Conservation (phyloP, 495 filamentous ascomycete species). For the Talaromyces wortmannii region DNA sequence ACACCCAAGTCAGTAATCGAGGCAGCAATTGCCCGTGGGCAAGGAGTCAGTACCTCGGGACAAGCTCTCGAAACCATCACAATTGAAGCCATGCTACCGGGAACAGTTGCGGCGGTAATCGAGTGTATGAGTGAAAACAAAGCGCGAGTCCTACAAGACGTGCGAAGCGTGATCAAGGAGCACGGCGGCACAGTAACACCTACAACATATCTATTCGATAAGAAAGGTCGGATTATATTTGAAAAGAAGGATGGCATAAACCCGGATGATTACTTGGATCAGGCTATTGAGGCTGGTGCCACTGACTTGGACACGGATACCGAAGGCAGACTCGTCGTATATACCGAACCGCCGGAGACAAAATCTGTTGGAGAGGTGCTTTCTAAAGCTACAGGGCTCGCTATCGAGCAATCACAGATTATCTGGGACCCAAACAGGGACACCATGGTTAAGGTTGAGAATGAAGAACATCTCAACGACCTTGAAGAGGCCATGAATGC, state of each 20-base stretch:
- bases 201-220: conserved; percentile 77
- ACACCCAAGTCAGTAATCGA: conserved; percentile 83
- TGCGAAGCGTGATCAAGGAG: conserved; percentile 62
- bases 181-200: conserved; percentile 61
- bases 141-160: conserved; percentile 59
- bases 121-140: conserved; percentile 82
- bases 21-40: conserved; percentile 75
- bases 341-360: conserved; percentile 65
- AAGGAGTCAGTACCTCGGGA: conserved; percentile 69
- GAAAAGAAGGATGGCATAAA: conserved; percentile 52
- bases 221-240: conserved; percentile 64
- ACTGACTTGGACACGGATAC: conserved; percentile 70
- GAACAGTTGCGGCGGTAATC: conserved; percentile 70
- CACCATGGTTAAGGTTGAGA: conserved; percentile 53
- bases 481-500: conserved; percentile 33
- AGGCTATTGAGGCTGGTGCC: conserved; percentile 78
- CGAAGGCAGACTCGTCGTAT: conserved; percentile 63
- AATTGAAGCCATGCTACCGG: conserved; percentile 77
- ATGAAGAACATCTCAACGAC: conserved; percentile 44
- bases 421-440: conserved; percentile 82
- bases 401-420: conserved; percentile 66
- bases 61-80: conserved; percentile 65
- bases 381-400: conserved; percentile 48
- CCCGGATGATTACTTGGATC: conserved; percentile 73
- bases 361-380: conserved; percentile 58